These are phyloP conservation scores for Cyberlindnera petersonii DNA, from an alignment of 805 yeast genomes.

Conservation along the genomic window DNA sequence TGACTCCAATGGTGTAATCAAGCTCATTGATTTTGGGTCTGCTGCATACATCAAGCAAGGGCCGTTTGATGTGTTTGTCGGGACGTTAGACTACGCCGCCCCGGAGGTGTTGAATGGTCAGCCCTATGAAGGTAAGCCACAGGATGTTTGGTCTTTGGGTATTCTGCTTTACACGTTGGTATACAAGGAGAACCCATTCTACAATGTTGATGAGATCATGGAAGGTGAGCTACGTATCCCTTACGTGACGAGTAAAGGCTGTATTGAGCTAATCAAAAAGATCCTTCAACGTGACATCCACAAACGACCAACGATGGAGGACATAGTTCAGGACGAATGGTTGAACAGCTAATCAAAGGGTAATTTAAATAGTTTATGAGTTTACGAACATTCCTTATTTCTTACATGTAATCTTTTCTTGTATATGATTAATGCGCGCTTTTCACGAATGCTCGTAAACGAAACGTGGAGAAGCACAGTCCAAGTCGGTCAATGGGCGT, in stretches of 20 bases:
- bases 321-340: slow-evolving; percentile 73
- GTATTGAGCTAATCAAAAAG: slow-evolving; percentile 55
- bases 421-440: no score
- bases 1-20: slow-evolving; percentile 74
- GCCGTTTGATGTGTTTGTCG: slow-evolving; percentile 96
- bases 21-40: slow-evolving; percentile 91
- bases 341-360: slow-evolving; percentile 24
- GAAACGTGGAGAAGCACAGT: no score
- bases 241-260: slow-evolving; percentile 50
- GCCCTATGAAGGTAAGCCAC: slow-evolving; percentile 88
- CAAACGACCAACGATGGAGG: slow-evolving; percentile 69
- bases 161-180: slow-evolving; percentile 83
- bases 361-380: slow-evolving; percentile 2
- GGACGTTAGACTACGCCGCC: slow-evolving; percentile 95
- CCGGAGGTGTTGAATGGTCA: slow-evolving; percentile 92
- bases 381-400: neutral
- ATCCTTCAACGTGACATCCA: slow-evolving; percentile 67
- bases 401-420: no score
- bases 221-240: slow-evolving; percentile 83
- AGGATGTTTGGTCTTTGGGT: slow-evolving; percentile 97
- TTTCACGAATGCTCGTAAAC: no score
- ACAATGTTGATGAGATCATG: slow-evolving; percentile 91
- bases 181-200: slow-evolving; percentile 93
- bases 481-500: no score
- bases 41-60: slow-evolving; percentile 90